Conservation (phyloP, 2,329 filamentous ascomycete species). For the Colletotrichum gigasporum region DNA sequence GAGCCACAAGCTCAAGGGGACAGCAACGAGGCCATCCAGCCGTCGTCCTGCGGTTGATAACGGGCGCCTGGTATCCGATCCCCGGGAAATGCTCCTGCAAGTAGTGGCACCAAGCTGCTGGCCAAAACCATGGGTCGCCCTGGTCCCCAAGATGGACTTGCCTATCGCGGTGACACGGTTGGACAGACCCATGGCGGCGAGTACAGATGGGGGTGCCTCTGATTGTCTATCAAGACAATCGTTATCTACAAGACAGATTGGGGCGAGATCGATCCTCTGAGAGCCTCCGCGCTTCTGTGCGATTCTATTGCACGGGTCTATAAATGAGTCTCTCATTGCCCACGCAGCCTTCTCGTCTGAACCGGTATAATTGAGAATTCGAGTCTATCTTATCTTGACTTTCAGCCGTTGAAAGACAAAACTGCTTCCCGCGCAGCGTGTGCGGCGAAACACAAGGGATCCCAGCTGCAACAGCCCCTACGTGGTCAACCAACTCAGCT, state of each 20-base stretch:
- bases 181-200: constrained; percentile 21
- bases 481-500: not conserved
- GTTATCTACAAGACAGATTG: constrained; percentile 25
- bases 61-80: constrained; percentile 2
- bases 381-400: not conserved
- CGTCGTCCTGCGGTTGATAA: constrained; percentile 11
- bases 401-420: not conserved
- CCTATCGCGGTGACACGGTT: constrained; percentile 27
- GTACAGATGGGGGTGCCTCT: not conserved
- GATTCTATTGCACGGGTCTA: constrained; percentile 11
- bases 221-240: constrained; percentile 14
- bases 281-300: not conserved
- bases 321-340: constrained; percentile 14
- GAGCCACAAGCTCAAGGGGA: not conserved
- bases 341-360: not conserved
- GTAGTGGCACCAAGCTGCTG: constrained; percentile 11
- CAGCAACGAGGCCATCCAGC: not conserved
- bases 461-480: not conserved
- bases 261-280: not conserved
- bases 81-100: not conserved
- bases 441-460: not conserved
- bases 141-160: constrained; percentile 26
- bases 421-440: not conserved
- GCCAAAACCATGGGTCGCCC: constrained; percentile 20
- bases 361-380: not conserved